phyloP scores from a whole-genome alignment of 2,329 filamentous ascomycete genomes.

The Colletotrichum echinochloae region DNA sequence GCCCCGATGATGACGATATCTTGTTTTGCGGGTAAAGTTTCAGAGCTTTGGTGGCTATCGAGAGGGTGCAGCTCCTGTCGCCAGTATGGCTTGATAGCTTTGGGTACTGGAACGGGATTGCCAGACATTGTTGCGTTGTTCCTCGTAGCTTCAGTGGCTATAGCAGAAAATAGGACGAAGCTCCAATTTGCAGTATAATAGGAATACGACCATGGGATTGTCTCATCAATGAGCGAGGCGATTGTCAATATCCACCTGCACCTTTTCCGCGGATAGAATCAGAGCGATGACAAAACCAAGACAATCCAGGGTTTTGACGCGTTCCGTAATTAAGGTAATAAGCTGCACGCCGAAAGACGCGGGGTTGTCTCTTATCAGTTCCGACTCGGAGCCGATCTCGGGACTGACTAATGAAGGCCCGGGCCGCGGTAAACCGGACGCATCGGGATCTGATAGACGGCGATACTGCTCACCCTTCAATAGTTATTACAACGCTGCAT shows the following conservation, averaged over 20 bases:
- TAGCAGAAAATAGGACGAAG: background rate
- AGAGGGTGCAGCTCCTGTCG: constrained; percentile 31
- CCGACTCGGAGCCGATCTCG: constrained; percentile 33
- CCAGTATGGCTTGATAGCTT: constrained; percentile 34
- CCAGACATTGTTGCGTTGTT: constrained; percentile 3
- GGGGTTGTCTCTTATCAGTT: constrained; percentile 12
- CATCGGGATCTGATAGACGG: background rate
- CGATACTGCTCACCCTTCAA: background rate
- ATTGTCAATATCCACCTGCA: background rate
- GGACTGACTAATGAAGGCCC: background rate
- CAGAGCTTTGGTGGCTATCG: constrained; percentile 36
- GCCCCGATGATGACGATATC: constrained; percentile 41
- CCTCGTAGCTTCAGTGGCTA: too few species aligned
- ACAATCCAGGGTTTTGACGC: background rate
- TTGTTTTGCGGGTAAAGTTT: constrained; percentile 28
- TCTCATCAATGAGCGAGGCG: background rate
- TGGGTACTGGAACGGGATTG: constrained; percentile 20
- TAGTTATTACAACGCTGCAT: background rate
- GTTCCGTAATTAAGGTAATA: background rate
- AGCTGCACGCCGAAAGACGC: constrained; percentile 14
- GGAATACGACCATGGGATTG: background rate
- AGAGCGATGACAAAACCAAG: background rate
- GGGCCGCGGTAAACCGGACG: constrained; percentile 2
- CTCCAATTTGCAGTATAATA: background rate
- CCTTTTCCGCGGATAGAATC: background rate